Percentiles rank a stretch among this genome's conserved stretches.
Conservation (phyloP, 1,139 yeast genomes). For the Suhomyces bokatorum region DNA sequence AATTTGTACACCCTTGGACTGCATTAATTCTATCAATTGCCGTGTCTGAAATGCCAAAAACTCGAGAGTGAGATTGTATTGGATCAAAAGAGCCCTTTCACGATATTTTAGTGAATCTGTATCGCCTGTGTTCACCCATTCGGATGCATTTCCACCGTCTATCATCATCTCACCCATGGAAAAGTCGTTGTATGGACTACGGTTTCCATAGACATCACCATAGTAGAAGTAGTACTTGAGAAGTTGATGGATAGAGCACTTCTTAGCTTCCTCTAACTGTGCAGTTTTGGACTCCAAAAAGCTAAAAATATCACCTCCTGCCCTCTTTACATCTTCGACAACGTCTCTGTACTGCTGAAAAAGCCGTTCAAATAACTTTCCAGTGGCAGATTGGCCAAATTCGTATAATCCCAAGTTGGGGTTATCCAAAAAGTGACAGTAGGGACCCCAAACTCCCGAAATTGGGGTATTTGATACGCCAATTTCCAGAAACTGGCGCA, state of each 20-base stretch:
- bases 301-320: neutral
- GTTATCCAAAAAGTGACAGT: constrained; percentile 18
- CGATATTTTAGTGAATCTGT: constrained; percentile 7
- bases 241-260: constrained; percentile 30
- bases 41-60: constrained; percentile 52
- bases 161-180: constrained; percentile 48
- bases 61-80: constrained; percentile 49
- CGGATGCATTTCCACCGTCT: constrained; percentile 42
- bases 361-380: constrained; percentile 49
- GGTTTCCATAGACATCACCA: constrained; percentile 58
- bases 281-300: constrained; percentile 35
- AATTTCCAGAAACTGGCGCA: constrained; percentile 22
- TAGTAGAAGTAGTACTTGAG: constrained; percentile 44
- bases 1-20: constrained; percentile 19
- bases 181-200: constrained; percentile 56
- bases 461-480: constrained; percentile 8
- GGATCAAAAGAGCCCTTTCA: constrained; percentile 26
- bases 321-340: neutral
- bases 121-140: constrained; percentile 3
- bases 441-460: constrained; percentile 63
- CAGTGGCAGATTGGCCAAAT: constrained; percentile 61
- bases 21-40: constrained; percentile 36
- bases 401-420: constrained; percentile 38
- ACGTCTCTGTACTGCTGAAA: constrained; percentile 32
- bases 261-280: constrained; percentile 17